Evolutionary conservation across 768 basidiomycete species (phyloP), one percentile per base, ranked within the genome.

Genomic region (Chalciporus sphaerocephalus): DNA sequence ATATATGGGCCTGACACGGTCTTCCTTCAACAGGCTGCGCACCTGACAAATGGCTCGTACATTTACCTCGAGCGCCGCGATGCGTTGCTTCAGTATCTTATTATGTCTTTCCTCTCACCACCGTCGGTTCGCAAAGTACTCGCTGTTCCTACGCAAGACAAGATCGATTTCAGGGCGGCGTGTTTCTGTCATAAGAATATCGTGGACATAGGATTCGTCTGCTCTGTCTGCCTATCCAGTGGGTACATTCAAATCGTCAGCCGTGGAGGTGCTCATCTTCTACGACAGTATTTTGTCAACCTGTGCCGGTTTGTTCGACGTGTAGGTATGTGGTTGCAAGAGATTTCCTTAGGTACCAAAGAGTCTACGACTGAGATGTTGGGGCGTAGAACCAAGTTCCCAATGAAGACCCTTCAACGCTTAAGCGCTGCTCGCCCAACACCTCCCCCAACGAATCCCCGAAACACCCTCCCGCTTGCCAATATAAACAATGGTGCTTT

Each of bases 181-280:
- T 98, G 95, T 62, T 98, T 99, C 72, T 99, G 96, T 69, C 96
- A 98, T 69, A 96, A 97, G 65, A 85, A 86, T 42, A 95, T 96
- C 38, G 81, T 98, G 32, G 95, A 98, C 61, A 80, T 98, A 42
- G 96, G 93, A 44, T 99, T 93, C 55, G 93, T 99, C 17, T 99
- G 96, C 64, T 95, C 92, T n/a, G 93, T 99, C 24, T 99, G 96
- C 64, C 69, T 99, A 23, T 95, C 92, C 21, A 98, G 94, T 96
- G 55, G 46, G 90, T 75, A 18, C 30, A 32, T 7, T 13, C 12
- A 10, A 13, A 6, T 6, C 28, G 6, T 18, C 13, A 37, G 10
- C 6, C 15, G 12, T 5, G 17, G 13, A 32, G n/a, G 18, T 44
- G 37, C 51, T 65, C 12, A 63, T 20, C 35, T 27, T 23, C 5